phyloP scores from a whole-genome alignment of 306 rosid species.

The Adenanthera pavonina region DNA sequence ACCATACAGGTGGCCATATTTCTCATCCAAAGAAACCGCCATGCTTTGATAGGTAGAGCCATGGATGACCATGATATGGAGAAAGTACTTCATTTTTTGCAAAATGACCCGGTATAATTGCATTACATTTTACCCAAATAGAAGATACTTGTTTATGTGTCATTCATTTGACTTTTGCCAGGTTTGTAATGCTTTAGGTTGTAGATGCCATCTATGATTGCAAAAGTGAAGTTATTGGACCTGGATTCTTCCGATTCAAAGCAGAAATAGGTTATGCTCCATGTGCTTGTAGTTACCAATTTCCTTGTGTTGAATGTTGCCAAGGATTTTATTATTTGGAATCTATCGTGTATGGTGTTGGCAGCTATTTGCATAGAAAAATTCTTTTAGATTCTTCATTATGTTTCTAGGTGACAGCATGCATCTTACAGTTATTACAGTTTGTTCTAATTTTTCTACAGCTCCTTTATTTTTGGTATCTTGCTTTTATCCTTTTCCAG shows the following conservation, averaged over 20 bases:
- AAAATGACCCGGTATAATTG: conserved; percentile 83
- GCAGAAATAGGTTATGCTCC: conserved; percentile 88
- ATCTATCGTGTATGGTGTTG: conserved; percentile 20
- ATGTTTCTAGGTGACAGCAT: conserved; percentile 7
- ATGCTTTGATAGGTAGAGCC: conserved; percentile 98
- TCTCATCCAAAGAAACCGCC: conserved; percentile 97
- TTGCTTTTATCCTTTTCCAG: conserved; percentile 12
- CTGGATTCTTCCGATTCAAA: conserved; percentile 96
- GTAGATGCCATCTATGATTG: conserved; percentile 96
- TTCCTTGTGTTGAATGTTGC: conserved; percentile 17
- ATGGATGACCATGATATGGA: conserved; percentile 95
- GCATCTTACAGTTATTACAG: background rate
- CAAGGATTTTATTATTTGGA: conserved; percentile 16
- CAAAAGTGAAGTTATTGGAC: conserved; percentile 99
- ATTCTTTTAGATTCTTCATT: conserved; percentile 7
- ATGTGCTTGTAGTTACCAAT: conserved; percentile 28
- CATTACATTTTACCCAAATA: conserved; percentile 24
- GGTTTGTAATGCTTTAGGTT: conserved; percentile 58
- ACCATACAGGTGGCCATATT: conserved; percentile 91
- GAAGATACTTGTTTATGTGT: conserved; percentile 1
- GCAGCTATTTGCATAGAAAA: conserved; percentile 1
- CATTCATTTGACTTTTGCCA: conserved; percentile 41
- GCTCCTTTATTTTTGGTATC: background rate
- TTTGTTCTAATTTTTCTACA: background rate
- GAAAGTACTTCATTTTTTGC: conserved; percentile 87